These are phyloP conservation scores for Penicillium hesseltinei DNA, from an alignment of 2,329 filamentous ascomycete genomes.

Conservation along the genomic window DNA sequence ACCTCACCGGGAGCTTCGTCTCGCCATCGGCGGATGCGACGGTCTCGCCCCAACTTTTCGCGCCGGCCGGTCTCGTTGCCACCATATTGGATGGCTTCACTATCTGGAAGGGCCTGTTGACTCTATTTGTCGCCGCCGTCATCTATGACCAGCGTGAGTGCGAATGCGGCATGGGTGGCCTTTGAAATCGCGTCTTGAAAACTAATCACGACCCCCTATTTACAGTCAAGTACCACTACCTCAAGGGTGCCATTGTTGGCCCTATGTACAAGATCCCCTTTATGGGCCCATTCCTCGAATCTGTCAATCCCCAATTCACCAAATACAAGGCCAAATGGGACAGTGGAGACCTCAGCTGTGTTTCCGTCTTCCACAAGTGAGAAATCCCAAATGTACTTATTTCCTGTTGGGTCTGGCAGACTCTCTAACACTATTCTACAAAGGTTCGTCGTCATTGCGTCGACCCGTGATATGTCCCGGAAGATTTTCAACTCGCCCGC, in stretches of 20 bases:
- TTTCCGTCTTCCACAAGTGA: slow-evolving; percentile 99
- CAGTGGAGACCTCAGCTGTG: slow-evolving; percentile 88
- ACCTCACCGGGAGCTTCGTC: slow-evolving; percentile 65
- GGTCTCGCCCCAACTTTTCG: slow-evolving; percentile 55
- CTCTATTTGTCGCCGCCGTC: slow-evolving; percentile 68
- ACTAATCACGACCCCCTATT: slow-evolving; percentile 15
- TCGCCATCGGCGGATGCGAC: slow-evolving; percentile 66
- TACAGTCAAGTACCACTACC: slow-evolving; percentile 69
- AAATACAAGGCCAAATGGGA: slow-evolving; percentile 91
- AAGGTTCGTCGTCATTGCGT: slow-evolving; percentile 96
- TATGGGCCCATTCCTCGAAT: slow-evolving; percentile 93
- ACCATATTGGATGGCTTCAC: slow-evolving; percentile 58
- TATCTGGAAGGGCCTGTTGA: slow-evolving; percentile 66
- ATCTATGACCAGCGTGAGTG: slow-evolving; percentile 86
- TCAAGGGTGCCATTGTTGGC: slow-evolving; percentile 74
- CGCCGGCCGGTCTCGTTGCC: slow-evolving; percentile 51
- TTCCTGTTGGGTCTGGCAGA: background rate
- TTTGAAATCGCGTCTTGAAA: slow-evolving; percentile 5
- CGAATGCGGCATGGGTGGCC: background rate
- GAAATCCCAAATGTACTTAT: slow-evolving; percentile 25
- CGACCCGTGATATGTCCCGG: slow-evolving; percentile 88
- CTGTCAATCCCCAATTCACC: slow-evolving; percentile 85
- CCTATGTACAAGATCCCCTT: slow-evolving; percentile 76
- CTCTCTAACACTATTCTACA: slow-evolving; percentile 2
- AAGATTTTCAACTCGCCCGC: slow-evolving; percentile 94